Evolutionary conservation across 1,284 basidiomycete species (phyloP), one percentile per base, ranked within the genome.

Genomic region (Rhodotorula sp.): DNA sequence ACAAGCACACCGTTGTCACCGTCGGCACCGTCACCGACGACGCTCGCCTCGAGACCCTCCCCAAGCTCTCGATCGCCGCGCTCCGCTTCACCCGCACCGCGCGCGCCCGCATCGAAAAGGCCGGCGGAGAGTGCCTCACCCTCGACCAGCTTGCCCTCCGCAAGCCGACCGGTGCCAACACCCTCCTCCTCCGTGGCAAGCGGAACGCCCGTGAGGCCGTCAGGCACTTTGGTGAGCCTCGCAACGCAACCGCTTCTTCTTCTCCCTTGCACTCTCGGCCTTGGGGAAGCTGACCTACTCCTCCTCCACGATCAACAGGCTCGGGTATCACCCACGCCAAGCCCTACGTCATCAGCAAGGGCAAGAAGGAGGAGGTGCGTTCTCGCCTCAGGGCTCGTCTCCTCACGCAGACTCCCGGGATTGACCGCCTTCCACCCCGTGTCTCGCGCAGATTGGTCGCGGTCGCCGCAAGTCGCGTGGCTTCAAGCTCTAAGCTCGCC

Each of bases 21-120:
- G 92, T 99, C 78, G 93, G 90, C 78, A 90, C 95, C 64, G 87
- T 99, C 79, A 97, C 97, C 69, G 97, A 99, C 84, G 95, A 99
- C 83, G 88, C 93, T 83, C 94, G 97, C 81, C 84, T 97, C 72
- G 81, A 86, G 69, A 88, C 88, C 73, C 85, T 98, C 69, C 95
- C 95, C 81, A 97, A 97, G 85, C 85, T 99, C 79, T 88, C 91
- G 77, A 84, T 99, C 76, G 95, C 95, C 71, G 97, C 95, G 72
- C 89, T 99, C 77, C 90, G 92, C 77, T 98, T 99, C 89, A 94
- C 95, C 75, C 87, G 87, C 79, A 87, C 90, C 64, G 97, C 95
- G 71, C 91, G 90, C 50, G 95, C 93, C 82, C 90, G 97, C 78
- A 98, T 99, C 83, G 83, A 93, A 80, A 93, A 92, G 81, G 92